phyloP scores from a whole-genome alignment of 192 early-diverging fungal species.

The Glomus cerebriforme region DNA sequence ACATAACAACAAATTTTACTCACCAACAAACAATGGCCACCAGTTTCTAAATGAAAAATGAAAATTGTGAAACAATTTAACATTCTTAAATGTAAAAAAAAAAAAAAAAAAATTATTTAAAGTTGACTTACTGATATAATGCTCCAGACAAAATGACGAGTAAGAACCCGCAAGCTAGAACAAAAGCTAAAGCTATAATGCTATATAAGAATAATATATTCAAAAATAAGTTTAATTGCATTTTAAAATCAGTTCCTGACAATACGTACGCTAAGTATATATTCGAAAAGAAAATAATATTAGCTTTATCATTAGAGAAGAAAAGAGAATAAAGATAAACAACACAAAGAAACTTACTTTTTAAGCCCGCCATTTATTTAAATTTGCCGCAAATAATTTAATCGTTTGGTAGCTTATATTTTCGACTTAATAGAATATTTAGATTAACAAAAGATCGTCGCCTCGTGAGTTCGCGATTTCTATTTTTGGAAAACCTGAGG shows the following conservation, averaged over 20 bases:
- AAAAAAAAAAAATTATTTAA: neutral
- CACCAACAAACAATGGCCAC: constrained; percentile 90
- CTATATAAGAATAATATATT: constrained; percentile 32
- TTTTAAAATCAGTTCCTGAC: neutral
- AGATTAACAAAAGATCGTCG: too few species aligned
- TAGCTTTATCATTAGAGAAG: neutral
- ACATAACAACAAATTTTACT: neutral
- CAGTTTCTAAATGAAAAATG: constrained; percentile 73
- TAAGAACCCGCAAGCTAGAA: constrained; percentile 88
- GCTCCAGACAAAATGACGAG: constrained; percentile 95
- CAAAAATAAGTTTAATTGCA: neutral
- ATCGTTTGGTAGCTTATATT: too few species aligned
- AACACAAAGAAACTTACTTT: constrained; percentile 24
- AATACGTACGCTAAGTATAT: constrained; percentile 25
- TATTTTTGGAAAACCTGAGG: too few species aligned
- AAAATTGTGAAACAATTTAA: constrained; percentile 1
- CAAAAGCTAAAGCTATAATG: constrained; percentile 89
- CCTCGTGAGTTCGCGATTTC: neutral
- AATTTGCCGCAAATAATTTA: too few species aligned
- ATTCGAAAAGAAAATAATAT: neutral
- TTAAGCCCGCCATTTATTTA: constrained; percentile 27
- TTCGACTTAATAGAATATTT: neutral
- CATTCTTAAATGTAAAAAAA: neutral
- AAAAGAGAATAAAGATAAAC: neutral
- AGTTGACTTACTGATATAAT: constrained; percentile 69